Conservation (phyloP, 345 rosid genomes). For the Nephelium lappaceum region DNA sequence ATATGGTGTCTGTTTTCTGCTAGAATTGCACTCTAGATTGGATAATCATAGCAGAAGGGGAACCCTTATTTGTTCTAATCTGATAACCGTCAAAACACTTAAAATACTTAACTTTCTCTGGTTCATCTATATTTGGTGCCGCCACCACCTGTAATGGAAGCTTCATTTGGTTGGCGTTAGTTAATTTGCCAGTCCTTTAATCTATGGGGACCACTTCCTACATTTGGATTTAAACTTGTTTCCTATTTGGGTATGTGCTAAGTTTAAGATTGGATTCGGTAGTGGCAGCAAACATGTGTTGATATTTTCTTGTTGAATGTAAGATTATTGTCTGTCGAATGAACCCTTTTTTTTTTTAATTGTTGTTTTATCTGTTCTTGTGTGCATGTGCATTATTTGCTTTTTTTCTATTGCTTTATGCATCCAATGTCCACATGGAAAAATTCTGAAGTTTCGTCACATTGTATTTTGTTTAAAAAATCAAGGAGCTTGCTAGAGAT, state of each 20-base stretch:
- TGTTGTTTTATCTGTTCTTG: not conserved
- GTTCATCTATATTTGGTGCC: not conserved
- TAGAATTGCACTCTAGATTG: not conserved
- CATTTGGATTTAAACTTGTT: not conserved
- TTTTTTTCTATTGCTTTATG: not conserved
- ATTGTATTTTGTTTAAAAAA: constrained; percentile 15
- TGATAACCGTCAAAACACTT: not conserved
- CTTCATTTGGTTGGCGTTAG: not conserved
- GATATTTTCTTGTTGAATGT: not conserved
- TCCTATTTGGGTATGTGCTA: not conserved
- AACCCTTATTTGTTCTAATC: no score
- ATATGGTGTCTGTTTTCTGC: not conserved
- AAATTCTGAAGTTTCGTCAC: not conserved
- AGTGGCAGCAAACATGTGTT: not conserved
- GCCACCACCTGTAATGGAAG: not conserved
- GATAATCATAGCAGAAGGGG: not conserved
- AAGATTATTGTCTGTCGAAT: constrained; percentile 9
- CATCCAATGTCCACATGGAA: not conserved
- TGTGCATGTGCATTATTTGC: not conserved
- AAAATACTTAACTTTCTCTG: not conserved
- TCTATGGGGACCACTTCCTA: not conserved
- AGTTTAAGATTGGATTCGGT: constrained; percentile 11
- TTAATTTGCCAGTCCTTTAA: not conserved
- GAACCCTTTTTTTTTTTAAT: not conserved
- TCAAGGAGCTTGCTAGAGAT: constrained; percentile 77